Conservation (phyloP, 352 stramenopile species). For the Peronospora belbahrii region DNA sequence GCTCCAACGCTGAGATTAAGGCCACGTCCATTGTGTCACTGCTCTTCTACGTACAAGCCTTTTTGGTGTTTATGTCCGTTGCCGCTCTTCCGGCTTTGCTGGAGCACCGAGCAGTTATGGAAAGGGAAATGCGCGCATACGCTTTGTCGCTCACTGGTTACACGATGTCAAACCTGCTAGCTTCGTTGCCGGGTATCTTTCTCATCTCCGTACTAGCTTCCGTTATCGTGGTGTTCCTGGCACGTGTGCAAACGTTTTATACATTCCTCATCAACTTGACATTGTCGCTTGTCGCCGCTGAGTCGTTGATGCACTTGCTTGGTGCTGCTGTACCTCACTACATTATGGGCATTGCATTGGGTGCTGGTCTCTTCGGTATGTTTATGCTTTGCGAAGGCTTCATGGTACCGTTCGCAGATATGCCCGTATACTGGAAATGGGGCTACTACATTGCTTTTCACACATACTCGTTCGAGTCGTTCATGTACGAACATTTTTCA, state of each 20-base stretch:
- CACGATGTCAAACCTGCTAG: conserved; percentile 67
- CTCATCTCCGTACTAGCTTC: conserved; percentile 58
- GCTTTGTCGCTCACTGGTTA: conserved; percentile 67
- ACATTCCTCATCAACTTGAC: conserved; percentile 70
- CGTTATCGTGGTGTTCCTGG: conserved; percentile 44
- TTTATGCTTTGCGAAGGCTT: conserved; percentile 87
- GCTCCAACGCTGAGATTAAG: conserved; percentile 32
- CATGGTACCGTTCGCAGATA: conserved; percentile 55
- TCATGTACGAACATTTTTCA: conserved; percentile 82
- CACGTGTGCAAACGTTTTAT: conserved; percentile 49
- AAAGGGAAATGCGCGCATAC: conserved; percentile 57
- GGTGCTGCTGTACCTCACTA: conserved; percentile 75
- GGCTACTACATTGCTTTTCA: conserved; percentile 84
- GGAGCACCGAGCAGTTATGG: conserved; percentile 78
- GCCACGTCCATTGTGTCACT: conserved; percentile 43
- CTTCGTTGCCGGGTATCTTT: conserved; percentile 59
- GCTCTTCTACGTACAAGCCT: conserved; percentile 87
- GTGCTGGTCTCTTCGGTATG: conserved; percentile 75
- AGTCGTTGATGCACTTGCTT: conserved; percentile 78
- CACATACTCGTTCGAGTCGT: conserved; percentile 79
- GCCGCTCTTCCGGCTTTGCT: conserved; percentile 81
- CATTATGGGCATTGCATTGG: conserved; percentile 82
- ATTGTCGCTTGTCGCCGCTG: conserved; percentile 62
- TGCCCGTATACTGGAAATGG: conserved; percentile 76
- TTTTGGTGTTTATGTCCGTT: conserved; percentile 91